A percentile compares a stretch with the other conserved stretches of the same genome.
phyloP scores from a whole-genome alignment of 305 asterid genomes.

The Fraxinus paxiana region DNA sequence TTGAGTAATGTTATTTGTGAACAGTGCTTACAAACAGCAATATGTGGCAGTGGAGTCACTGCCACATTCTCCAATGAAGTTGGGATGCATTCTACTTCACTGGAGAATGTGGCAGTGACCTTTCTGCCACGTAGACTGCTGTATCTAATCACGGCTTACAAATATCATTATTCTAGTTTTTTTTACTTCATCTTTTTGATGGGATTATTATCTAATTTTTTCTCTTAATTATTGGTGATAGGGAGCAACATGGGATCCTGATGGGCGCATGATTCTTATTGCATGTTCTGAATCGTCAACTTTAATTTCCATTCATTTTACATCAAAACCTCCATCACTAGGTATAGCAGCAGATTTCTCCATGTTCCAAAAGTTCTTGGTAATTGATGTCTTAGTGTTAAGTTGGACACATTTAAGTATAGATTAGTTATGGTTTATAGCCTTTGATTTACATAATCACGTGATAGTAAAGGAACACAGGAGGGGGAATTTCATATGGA shows the following conservation, averaged over 20 bases:
- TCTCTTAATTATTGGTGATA: conserved; percentile 26
- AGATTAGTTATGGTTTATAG: neutral
- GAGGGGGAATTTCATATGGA: neutral
- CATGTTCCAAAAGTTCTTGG: conserved; percentile 12
- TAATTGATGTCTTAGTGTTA: neutral
- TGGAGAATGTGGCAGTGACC: neutral
- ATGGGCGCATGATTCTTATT: conserved; percentile 84
- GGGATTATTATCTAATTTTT: conserved; percentile 9
- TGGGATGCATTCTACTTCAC: neutral
- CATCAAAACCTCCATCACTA: conserved; percentile 91
- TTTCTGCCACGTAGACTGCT: neutral
- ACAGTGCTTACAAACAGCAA: neutral
- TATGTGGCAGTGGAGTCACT: neutral
- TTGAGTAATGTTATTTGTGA: neutral
- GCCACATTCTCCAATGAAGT: neutral
- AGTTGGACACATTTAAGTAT: conserved; percentile 5
- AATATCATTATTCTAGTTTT: neutral
- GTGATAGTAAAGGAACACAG: neutral
- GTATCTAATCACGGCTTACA: neutral
- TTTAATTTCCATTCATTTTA: conserved; percentile 86
- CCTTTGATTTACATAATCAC: neutral
- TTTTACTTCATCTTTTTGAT: conserved; percentile 9
- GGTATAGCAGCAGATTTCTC: conserved; percentile 38
- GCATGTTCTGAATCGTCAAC: conserved; percentile 82
- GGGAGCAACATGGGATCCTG: conserved; percentile 99